Evolutionary conservation across 495 filamentous ascomycete genomes (phyloP).

Genomic region (Podospora anserina): DNA sequence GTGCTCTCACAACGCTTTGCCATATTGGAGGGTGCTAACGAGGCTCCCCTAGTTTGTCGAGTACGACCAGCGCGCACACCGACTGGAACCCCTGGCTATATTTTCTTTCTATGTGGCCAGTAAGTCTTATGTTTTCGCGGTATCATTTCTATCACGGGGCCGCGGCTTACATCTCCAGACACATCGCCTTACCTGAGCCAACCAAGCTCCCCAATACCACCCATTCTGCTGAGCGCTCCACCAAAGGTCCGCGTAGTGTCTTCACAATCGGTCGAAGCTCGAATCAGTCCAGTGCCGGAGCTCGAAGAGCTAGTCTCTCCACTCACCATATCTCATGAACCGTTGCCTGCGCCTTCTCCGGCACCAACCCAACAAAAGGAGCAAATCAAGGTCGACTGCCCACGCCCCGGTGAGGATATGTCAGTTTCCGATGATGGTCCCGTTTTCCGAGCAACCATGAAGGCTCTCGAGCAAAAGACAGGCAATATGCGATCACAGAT

Average conservation of each 20-base stretch:
- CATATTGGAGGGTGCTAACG: conserved; percentile 24
- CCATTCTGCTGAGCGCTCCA: conserved; percentile 66
- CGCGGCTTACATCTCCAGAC: conserved; percentile 21
- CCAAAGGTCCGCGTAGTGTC: conserved; percentile 78
- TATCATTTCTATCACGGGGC: neutral
- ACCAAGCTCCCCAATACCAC: conserved; percentile 60
- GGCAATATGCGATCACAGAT: conserved; percentile 89
- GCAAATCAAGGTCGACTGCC: conserved; percentile 81
- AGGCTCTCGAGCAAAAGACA: conserved; percentile 92
- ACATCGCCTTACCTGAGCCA: conserved; percentile 37
- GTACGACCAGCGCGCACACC: conserved; percentile 90
- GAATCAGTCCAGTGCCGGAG: conserved; percentile 61
- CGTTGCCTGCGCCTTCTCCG: conserved; percentile 34
- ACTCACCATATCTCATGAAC: conserved; percentile 46
- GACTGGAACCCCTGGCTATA: conserved; percentile 77
- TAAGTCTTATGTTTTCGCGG: conserved; percentile 33
- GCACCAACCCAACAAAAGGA: conserved; percentile 43
- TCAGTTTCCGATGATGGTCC: conserved; percentile 88
- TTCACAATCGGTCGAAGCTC: conserved; percentile 73
- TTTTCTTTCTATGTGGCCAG: conserved; percentile 96
- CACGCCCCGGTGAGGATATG: conserved; percentile 82
- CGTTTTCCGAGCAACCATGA: conserved; percentile 94
- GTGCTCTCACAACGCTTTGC: conserved; percentile 21
- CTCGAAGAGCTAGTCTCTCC: conserved; percentile 66
- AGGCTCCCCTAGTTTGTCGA: conserved; percentile 68